Base-by-base conservation (phyloP, 345 rosid genomes). In the Cardamine resedifolia region DNA sequence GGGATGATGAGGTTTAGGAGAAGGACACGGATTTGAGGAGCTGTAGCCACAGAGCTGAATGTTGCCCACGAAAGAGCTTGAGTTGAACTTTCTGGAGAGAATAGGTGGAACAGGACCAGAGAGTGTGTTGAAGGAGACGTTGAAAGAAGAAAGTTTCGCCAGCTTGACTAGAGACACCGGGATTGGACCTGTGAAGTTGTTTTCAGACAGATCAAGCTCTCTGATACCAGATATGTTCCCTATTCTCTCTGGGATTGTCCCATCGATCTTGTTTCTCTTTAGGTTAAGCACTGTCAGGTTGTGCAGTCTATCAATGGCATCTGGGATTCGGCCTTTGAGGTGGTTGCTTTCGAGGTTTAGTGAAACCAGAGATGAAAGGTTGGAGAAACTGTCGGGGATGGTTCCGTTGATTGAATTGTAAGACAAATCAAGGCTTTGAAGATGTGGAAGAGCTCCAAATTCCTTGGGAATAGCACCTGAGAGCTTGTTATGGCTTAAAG, bases 31-130 rank as follows among this genome's bases (percentile, higher is more conserved):
- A 21, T 85, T 79, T 6, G 92, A 80, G 49, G 31, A 14, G 72
- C 89, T 85, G 82, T 84, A 95, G 33, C 99, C 99, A 77, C 99
- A 95, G 14, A 95, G 96, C 81, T 89, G 90, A 79, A 88, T 66
- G 76, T 91, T 95, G 0, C 99, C 97, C 24, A 82, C 64, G 81
- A 91, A 95, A 51, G 96, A 85, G 75, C 81, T 89, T 65, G 97
- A 87, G 81, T 91, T 85, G 93, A 95, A 95, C 68, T 80, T 91
- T 63, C 75, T 85, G 21, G 86, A 77, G 31, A 95, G 87, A 6
- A 36, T 33, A 51, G 85, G 64, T 18, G 99, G 97, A 43, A 95
- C 99, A 26, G 82, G 33, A 66, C 99, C 96, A 3, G 97, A 91
- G 8, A 95, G 93, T 52, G 85, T 81, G 80, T 95, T 95, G 83